Conservation (phyloP, 257 asterid genomes). For the Solanum piurae region DNA sequence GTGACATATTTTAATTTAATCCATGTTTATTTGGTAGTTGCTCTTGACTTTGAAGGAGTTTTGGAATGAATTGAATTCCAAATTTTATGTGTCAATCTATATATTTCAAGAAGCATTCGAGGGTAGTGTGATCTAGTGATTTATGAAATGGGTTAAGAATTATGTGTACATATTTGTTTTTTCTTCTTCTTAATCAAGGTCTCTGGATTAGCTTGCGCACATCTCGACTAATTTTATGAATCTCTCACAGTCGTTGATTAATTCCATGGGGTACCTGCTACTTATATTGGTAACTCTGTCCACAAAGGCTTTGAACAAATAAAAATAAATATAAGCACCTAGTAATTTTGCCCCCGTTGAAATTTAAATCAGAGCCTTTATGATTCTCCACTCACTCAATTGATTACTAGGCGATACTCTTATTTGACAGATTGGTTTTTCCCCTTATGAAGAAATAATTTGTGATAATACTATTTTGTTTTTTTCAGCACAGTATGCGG, state of each 20-base stretch:
- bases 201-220: not conserved
- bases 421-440: not conserved
- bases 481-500: slow-evolving; percentile 39
- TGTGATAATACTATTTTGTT: not conserved
- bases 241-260: not conserved
- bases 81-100: not conserved
- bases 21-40: not conserved
- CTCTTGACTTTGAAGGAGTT: not conserved
- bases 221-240: not conserved
- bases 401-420: not conserved
- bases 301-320: not conserved
- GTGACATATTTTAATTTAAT: not conserved
- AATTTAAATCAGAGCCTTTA: not conserved
- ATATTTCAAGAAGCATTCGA: not conserved
- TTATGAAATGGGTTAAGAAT: too few relatives aligned
- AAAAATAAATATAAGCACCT: not conserved
- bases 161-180: not conserved
- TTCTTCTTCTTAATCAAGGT: too few relatives aligned
- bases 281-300: not conserved
- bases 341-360: fast-evolving
- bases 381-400: not conserved
- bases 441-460: not conserved
- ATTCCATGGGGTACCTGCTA: not conserved
- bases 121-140: not conserved
- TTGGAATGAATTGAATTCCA: not conserved